phyloP scores from a whole-genome alignment of 345 rosid genomes.

The Eucalyptus viminalis region DNA sequence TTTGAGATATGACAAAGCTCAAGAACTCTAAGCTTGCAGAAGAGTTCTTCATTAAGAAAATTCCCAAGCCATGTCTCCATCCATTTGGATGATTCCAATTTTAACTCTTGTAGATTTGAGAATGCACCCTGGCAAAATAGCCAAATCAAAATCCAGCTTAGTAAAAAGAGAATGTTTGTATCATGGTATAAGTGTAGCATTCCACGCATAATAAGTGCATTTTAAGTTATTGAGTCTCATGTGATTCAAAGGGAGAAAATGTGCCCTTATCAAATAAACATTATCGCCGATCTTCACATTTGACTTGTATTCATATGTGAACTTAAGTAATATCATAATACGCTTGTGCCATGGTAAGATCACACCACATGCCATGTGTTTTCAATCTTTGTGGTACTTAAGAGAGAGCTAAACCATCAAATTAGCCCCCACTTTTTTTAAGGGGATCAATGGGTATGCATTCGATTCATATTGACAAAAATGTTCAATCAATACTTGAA shows the following conservation, averaged over 20 bases:
- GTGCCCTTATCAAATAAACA: not conserved
- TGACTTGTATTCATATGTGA: not conserved
- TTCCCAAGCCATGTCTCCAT: not conserved
- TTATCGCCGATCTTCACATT: fast-evolving
- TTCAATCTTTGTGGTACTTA: not conserved
- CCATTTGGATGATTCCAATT: not conserved
- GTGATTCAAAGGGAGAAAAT: not conserved
- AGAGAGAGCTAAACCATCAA: not conserved
- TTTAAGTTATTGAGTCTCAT: not conserved
- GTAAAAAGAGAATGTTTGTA: not conserved
- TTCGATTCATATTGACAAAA: no score
- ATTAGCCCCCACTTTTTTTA: not conserved
- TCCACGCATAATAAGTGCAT: not conserved
- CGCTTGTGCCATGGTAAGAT: not conserved
- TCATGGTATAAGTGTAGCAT: not conserved
- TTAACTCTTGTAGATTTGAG: not conserved
- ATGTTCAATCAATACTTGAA: no score
- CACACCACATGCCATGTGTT: not conserved
- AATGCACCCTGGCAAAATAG: not conserved
- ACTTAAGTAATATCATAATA: not conserved
- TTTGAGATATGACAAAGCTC: fast-evolving
- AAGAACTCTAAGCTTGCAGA: not conserved
- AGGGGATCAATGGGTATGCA: no score
- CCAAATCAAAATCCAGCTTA: not conserved
- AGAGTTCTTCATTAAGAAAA: not conserved